A percentile compares a stretch with the other conserved stretches of the same genome.
These are phyloP conservation scores for Periconia macrospinosa DNA, from an alignment of 2,329 filamentous ascomycete genomes.

Conservation along the genomic window DNA sequence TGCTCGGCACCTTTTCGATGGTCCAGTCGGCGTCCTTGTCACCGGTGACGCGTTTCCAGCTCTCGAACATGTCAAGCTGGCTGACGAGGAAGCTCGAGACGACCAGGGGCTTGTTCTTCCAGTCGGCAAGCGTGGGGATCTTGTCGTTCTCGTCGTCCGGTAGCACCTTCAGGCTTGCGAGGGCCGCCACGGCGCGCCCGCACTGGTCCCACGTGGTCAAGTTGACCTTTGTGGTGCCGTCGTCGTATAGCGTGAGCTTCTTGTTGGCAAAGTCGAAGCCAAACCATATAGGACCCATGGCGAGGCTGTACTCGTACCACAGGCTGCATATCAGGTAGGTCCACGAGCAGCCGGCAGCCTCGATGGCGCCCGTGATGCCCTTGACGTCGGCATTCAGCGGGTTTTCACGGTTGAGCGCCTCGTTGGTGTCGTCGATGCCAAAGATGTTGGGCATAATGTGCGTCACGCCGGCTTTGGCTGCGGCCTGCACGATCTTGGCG, in stretches of 20 bases:
- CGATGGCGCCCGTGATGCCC: conserved; percentile 3
- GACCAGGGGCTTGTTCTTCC: conserved; percentile 32
- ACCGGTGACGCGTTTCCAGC: conserved; percentile 59
- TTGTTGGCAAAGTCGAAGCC: conserved; percentile 43
- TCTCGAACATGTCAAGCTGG: conserved; percentile 67
- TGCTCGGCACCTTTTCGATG: conserved; percentile 54
- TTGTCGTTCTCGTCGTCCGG: conserved; percentile 38
- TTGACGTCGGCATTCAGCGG: conserved; percentile 1
- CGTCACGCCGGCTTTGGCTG: conserved; percentile 40
- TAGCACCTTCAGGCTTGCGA: conserved; percentile 41
- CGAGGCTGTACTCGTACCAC: conserved; percentile 46
- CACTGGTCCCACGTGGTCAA: conserved; percentile 63
- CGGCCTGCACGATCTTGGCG: conserved; percentile 35
- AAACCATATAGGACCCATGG: conserved; percentile 23
- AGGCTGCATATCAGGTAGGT: conserved; percentile 21
- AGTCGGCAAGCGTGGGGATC: conserved; percentile 4
- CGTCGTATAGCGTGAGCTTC: conserved; percentile 28
- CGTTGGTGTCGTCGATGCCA: conserved; percentile 26
- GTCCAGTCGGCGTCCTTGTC: conserved; percentile 64
- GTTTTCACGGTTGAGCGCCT: conserved; percentile 1
- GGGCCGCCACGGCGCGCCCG: conserved; percentile 54
- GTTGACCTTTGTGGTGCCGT: conserved; percentile 37
- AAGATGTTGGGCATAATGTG: conserved; percentile 47
- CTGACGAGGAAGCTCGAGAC: conserved; percentile 36
- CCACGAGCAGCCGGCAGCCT: conserved; percentile 27